Conservation (phyloP, 257 asterid genomes). For the Przewalskia tangutica region DNA sequence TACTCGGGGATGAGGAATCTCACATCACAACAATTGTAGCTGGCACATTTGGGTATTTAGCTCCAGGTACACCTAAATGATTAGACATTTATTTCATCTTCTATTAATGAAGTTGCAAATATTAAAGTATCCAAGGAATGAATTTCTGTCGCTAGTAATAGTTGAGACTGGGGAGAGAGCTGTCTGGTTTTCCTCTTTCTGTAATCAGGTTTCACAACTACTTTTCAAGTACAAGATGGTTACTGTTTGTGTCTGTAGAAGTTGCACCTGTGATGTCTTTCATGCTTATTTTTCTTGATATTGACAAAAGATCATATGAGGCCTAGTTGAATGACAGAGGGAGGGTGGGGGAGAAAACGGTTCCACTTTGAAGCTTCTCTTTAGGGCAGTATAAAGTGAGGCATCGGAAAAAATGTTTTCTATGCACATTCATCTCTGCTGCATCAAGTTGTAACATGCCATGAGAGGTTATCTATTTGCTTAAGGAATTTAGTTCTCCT, state of each 20-base stretch:
- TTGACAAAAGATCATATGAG: neutral
- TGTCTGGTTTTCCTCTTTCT: neutral
- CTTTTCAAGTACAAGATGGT: neutral
- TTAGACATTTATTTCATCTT: neutral
- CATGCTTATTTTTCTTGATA: neutral
- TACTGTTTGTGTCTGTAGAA: neutral
- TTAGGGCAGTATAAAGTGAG: neutral
- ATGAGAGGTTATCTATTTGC: neutral
- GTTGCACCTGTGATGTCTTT: neutral
- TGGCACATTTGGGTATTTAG: constrained; percentile 93
- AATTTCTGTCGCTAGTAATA: neutral
- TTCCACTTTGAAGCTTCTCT: neutral
- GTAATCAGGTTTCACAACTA: neutral
- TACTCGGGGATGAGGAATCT: constrained; percentile 87
- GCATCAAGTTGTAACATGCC: neutral
- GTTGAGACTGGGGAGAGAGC: neutral
- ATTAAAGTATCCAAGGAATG: neutral
- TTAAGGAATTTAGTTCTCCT: neutral
- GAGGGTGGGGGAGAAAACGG: neutral
- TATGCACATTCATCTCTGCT: neutral
- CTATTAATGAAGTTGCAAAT: neutral
- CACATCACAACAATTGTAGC: constrained; percentile 97
- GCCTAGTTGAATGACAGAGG: neutral
- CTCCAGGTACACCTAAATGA: constrained; percentile 58
- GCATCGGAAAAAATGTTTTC: neutral